Evolutionary conservation across 2,329 filamentous ascomycete species (phyloP), one percentile per base, ranked within the genome.

Genomic region (Cordyceps fumosorosea): DNA sequence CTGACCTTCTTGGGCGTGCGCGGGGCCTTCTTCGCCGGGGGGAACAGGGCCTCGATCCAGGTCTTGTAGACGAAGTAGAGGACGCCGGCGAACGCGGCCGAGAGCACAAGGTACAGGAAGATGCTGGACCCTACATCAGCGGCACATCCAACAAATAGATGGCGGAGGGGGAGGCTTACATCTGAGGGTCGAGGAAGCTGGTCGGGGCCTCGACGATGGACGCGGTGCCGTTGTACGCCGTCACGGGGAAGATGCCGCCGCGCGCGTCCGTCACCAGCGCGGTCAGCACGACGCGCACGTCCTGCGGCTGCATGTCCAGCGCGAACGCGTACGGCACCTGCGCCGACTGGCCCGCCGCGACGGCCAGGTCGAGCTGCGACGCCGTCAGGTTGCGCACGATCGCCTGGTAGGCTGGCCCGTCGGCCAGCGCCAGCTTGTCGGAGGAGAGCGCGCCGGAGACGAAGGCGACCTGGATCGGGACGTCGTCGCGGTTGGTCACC

Each of bases 21-120:
- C 83, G 79, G 80, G 47, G 82, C 79, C 66, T 87, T 85, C 80
- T 91, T 90, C 68, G 89, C 87, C 82, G 96, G 91, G 55, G 95
- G 93, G 83, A 98, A 96, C 73, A 99, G 89, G 16, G 92, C 88
- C 71, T 92, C 90, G 77, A 99, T 89, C 92, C 93, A 98, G 71
- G 93, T 96, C 81, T 89, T 95, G 85, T 99, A 99, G 79, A 97
- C 91, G 77, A 96, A 96, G 86, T 93, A 97, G 74, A 89, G 85
- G 60, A 88, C 91, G 65, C 89, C 92, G 67, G 78, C 86, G 74
- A 96, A 96, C 66, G 83, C 84, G 65, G 83, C 87, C 60, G 88
- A 81, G 69, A 99, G 89, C 81, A 98, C 88, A 74, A 96, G 82
- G 82, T 98, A 98, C 66, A 99, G 87, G 87, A 99, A 99, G 79